Conservation (phyloP, 2,329 filamentous ascomycete species). For the Balansia obtecta region DNA sequence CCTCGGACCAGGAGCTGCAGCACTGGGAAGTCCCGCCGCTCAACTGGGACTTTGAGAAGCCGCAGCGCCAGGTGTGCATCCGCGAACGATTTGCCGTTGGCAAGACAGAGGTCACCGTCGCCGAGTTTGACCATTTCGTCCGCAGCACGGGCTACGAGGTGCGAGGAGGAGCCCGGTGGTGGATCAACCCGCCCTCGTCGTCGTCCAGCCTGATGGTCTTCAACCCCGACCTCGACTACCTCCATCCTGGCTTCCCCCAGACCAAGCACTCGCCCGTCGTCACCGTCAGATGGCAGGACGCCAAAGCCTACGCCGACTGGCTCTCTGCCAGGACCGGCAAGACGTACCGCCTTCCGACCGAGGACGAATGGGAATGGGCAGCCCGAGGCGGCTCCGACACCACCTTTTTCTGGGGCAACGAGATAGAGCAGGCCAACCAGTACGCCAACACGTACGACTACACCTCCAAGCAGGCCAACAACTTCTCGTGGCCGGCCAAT, state of each 20-base stretch:
- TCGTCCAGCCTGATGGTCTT: constrained; percentile 4
- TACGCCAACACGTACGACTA: constrained; percentile 10
- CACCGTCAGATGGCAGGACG: constrained; percentile 7
- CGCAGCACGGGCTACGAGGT: constrained; percentile 5
- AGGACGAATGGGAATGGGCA: constrained; percentile 10
- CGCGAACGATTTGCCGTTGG: constrained; percentile 6
- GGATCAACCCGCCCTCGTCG: constrained; percentile 1
- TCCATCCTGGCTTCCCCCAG: constrained; percentile 8
- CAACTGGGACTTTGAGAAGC: constrained; percentile 3
- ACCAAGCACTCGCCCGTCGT: constrained; percentile 6
- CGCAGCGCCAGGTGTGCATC: constrained; percentile 6
- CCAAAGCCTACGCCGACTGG: constrained; percentile 9
- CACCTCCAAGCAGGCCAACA: constrained; percentile 1
- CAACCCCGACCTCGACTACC: constrained; percentile 4
- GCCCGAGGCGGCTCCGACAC: constrained; percentile 7
- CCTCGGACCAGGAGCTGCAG: constrained; percentile 5
- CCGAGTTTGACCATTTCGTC: constrained; percentile 7
- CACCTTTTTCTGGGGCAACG: constrained; percentile 10
- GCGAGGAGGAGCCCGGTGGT: constrained; percentile 9
- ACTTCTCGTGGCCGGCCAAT: constrained; percentile 6
- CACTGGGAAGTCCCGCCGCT: constrained; percentile 4
- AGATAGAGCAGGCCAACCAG: neutral
- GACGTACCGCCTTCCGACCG: constrained; percentile 8
- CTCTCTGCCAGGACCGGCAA: constrained; percentile 7
- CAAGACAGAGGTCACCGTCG: constrained; percentile 6